phyloP scores from a whole-genome alignment of 2,329 filamentous ascomycete species.

The Leptosphaerulina australis region DNA sequence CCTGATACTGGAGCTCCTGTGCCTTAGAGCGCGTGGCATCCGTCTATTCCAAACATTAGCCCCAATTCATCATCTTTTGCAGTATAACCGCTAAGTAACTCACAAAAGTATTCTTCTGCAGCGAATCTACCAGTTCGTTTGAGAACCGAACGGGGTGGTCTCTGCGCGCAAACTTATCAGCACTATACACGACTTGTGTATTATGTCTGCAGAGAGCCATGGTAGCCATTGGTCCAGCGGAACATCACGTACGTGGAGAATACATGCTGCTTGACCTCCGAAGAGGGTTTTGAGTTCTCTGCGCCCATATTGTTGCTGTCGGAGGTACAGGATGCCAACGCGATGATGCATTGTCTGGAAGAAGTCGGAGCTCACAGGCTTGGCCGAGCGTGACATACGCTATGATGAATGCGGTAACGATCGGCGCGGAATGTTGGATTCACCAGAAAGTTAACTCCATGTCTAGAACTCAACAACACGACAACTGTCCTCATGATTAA shows the following conservation, averaged over 20 bases:
- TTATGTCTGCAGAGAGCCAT: neutral
- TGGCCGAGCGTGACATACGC: constrained; percentile 33
- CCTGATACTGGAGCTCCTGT: constrained; percentile 85
- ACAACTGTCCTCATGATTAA: constrained; percentile 13
- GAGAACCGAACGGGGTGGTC: constrained; percentile 74
- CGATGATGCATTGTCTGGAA: constrained; percentile 39
- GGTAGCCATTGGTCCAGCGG: constrained; percentile 30
- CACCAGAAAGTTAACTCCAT: constrained; percentile 25
- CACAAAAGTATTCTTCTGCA: constrained; percentile 88
- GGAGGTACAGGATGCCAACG: constrained; percentile 27
- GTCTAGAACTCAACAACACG: constrained; percentile 21
- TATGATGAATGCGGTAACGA: constrained; percentile 24
- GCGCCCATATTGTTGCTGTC: constrained; percentile 60
- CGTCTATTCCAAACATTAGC: constrained; percentile 62
- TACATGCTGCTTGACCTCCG: constrained; percentile 62
- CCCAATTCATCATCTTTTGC: neutral
- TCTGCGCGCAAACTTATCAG: constrained; percentile 53
- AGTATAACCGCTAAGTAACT: constrained; percentile 5
- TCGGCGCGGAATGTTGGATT: constrained; percentile 26
- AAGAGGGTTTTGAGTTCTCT: constrained; percentile 65
- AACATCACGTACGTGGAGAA: constrained; percentile 62
- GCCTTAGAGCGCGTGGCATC: constrained; percentile 84
- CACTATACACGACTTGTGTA: constrained; percentile 10
- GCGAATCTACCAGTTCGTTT: constrained; percentile 77
- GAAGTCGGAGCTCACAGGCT: constrained; percentile 38